Evolutionary conservation across 352 stramenopile species (phyloP).

Genomic region (Globisporangium polare): DNA sequence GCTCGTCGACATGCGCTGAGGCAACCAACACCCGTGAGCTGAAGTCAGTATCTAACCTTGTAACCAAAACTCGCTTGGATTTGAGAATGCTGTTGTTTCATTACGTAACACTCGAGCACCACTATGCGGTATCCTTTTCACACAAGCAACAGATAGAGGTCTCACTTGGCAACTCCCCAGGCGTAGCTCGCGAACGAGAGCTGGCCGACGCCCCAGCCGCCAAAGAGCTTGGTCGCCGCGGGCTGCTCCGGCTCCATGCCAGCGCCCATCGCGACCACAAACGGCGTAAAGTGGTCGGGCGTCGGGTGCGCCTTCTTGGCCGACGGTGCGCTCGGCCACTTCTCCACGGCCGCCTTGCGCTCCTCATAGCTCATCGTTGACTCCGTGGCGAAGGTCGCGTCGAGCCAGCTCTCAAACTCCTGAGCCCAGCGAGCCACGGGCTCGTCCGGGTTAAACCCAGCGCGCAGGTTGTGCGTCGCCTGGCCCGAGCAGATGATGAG

Average conservation of each 20-base stretch:
- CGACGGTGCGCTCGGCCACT: too few relatives aligned
- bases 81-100: too few relatives aligned
- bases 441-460: slow-evolving; percentile 13
- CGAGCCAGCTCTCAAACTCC: slow-evolving; percentile 34
- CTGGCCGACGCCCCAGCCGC: slow-evolving; percentile 26
- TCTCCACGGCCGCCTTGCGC: too few relatives aligned
- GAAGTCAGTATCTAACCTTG: too few relatives aligned
- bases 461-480: slow-evolving; percentile 38
- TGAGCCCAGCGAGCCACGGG: slow-evolving; percentile 26
- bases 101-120: too few relatives aligned
- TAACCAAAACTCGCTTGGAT: too few relatives aligned
- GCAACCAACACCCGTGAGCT: too few relatives aligned
- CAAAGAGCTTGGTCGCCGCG: slow-evolving; percentile 29
- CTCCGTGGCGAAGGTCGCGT: slow-evolving; percentile 21
- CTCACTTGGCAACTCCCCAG: slow-evolving; percentile 25
- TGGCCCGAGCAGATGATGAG: slow-evolving; percentile 71
- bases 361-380: slow-evolving; percentile 23
- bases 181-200: slow-evolving; percentile 39
- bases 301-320: slow-evolving; percentile 42
- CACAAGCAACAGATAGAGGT: too few relatives aligned
- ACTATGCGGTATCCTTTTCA: too few relatives aligned
- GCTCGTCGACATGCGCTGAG: too few relatives aligned
- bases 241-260: slow-evolving; percentile 33
- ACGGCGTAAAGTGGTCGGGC: slow-evolving; percentile 47
- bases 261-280: slow-evolving; percentile 37